phyloP scores from a whole-genome alignment of 257 asterid genomes.

The Buddleja alternifolia region DNA sequence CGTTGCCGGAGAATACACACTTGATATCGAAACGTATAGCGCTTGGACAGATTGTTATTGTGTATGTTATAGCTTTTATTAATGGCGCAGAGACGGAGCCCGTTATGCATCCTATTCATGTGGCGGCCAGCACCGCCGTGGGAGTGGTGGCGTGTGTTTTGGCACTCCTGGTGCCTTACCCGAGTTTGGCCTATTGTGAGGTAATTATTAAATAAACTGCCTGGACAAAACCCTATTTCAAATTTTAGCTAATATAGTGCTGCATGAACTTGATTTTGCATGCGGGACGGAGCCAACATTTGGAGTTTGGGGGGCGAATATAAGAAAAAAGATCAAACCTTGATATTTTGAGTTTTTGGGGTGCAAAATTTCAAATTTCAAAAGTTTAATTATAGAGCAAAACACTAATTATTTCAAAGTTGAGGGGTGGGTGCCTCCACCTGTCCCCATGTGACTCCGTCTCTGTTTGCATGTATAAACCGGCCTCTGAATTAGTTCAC shows the following conservation, averaged over 20 bases:
- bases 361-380: too few relatives aligned
- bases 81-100: conserved; percentile 57
- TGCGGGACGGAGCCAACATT: too few relatives aligned
- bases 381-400: too few relatives aligned
- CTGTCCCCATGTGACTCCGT: too few relatives aligned
- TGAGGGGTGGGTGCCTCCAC: too few relatives aligned
- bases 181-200: conserved; percentile 65
- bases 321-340: too few relatives aligned
- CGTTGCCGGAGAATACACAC: conserved; percentile 65
- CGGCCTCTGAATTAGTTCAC: too few relatives aligned
- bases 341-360: too few relatives aligned
- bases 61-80: conserved; percentile 57
- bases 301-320: too few relatives aligned
- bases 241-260: too few relatives aligned
- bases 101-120: conserved; percentile 68
- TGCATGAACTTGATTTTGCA: conserved; percentile 35
- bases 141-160: conserved; percentile 69
- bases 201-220: conserved; percentile 36
- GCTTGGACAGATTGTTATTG: conserved; percentile 79
- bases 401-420: too few relatives aligned
- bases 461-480: too few relatives aligned
- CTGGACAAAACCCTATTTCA: not conserved
- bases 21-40: conserved; percentile 71
- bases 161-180: conserved; percentile 76
- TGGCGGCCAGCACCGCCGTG: conserved; percentile 78